These are phyloP conservation scores for Nepenthes gracilis DNA, from an alignment of 148 eudicot species.

Conservation along the genomic window DNA sequence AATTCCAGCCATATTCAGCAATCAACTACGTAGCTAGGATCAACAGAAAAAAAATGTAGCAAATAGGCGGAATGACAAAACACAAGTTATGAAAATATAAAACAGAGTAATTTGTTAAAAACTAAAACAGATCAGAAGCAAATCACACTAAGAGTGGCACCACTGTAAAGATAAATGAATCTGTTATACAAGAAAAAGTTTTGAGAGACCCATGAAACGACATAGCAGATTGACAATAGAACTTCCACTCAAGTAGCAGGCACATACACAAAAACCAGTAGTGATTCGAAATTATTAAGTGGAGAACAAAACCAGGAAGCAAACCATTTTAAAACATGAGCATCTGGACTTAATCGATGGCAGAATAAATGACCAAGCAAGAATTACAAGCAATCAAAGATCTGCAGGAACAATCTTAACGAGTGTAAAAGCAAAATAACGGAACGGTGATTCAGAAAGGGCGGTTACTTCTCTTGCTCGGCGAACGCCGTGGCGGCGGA, in stretches of 20 bases:
- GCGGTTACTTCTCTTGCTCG: slow-evolving; percentile 71
- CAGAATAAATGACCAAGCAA: neutral
- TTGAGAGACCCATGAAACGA: no score
- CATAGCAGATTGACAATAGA: no score
- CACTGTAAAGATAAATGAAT: no score
- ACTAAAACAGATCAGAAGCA: no score
- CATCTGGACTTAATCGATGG: neutral
- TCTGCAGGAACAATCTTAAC: neutral
- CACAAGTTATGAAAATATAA: no score
- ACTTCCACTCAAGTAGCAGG: no score
- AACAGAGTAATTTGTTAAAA: neutral
- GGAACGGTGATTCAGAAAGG: neutral
- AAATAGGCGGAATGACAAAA: no score
- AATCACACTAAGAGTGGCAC: no score
- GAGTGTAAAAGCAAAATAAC: neutral
- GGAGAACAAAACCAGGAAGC: neutral
- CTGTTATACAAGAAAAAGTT: no score
- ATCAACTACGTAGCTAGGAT: no score
- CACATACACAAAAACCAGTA: neutral
- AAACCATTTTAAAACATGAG: neutral
- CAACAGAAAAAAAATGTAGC: no score
- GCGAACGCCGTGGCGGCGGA: slow-evolving; percentile 42
- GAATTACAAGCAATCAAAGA: neutral
- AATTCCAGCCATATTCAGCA: no score
- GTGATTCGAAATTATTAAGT: neutral